Conservation (phyloP, 768 basidiomycete genomes). For the Boletellus ananas region DNA sequence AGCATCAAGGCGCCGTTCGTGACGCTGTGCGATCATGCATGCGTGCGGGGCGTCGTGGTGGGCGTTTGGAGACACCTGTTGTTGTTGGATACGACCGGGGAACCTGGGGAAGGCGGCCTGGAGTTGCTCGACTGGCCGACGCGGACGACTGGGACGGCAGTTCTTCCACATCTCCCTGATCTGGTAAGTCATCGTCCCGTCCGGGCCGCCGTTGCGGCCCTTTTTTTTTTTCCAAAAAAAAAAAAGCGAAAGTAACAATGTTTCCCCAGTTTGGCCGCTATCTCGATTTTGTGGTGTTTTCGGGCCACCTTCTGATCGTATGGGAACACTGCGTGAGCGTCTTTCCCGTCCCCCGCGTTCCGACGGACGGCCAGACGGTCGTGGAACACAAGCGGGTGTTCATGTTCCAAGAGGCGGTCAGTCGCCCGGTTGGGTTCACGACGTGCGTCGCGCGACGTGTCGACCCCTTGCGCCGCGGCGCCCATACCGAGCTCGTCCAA, state of each 20-base stretch:
- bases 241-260: no score
- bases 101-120: conserved; percentile 17
- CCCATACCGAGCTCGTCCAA: background rate
- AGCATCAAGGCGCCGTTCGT: conserved; percentile 19
- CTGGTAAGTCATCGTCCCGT: conserved; percentile 12
- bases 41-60: conserved; percentile 19
- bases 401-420: conserved; percentile 24
- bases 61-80: conserved; percentile 24
- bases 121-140: conserved; percentile 30
- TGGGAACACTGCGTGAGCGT: conserved; percentile 30
- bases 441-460: conserved; percentile 18
- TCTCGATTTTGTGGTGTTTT: conserved; percentile 25
- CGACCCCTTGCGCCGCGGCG: no score
- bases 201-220: no score
- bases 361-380: conserved; percentile 17
- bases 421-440: conserved; percentile 26
- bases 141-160: conserved; percentile 19
- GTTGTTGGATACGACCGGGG: conserved; percentile 21
- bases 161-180: conserved; percentile 22
- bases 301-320: conserved; percentile 20
- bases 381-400: conserved; percentile 25
- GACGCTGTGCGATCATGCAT: conserved; percentile 20
- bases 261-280: conserved; percentile 21
- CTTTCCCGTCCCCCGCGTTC: conserved; percentile 21
- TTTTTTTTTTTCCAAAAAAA: no score